A percentile compares a stretch with the other conserved stretches of the same genome.
Evolutionary conservation across 1,139 yeast species (phyloP).

Genomic region (Pneumocystis sp.): DNA sequence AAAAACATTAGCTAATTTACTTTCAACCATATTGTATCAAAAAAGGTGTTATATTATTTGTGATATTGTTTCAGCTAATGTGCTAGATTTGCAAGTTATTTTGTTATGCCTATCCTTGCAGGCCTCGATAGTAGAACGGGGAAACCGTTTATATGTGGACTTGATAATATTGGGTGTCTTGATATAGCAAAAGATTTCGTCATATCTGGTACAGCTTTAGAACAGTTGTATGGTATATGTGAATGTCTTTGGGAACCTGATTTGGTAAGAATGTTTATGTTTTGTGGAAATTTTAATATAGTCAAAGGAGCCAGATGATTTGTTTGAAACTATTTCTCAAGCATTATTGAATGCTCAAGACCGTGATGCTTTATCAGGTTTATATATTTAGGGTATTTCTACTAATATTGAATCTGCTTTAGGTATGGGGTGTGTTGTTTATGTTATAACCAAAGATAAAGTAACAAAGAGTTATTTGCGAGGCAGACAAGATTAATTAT

Average conservation of each 20-base stretch:
- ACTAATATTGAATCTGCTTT: not conserved
- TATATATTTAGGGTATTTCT: not conserved
- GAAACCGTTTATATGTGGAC: slow-evolving; percentile 86
- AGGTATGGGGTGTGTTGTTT: slow-evolving; percentile 83
- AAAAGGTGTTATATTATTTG: slow-evolving; percentile 27
- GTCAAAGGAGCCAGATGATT: slow-evolving; percentile 63
- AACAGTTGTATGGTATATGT: slow-evolving; percentile 96
- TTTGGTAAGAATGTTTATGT: slow-evolving; percentile 23
- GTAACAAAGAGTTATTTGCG: slow-evolving; percentile 74
- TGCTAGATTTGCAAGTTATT: slow-evolving; percentile 72
- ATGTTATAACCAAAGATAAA: slow-evolving; percentile 81
- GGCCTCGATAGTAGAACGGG: slow-evolving; percentile 72
- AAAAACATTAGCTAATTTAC: slow-evolving; percentile 79
- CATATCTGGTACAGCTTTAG: slow-evolving; percentile 93
- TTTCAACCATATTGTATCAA: slow-evolving; percentile 78
- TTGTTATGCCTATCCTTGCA: slow-evolving; percentile 92
- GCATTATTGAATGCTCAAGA: slow-evolving; percentile 88
- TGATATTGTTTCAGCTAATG: not conserved
- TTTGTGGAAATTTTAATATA: slow-evolving; percentile 6
- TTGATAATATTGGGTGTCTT: slow-evolving; percentile 92
- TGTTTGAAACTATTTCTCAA: slow-evolving; percentile 92
- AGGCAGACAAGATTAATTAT: slow-evolving; percentile 72
- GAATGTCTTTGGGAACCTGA: slow-evolving; percentile 91
- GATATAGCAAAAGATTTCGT: slow-evolving; percentile 91
- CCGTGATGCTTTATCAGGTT: slow-evolving; percentile 93